These are phyloP conservation scores for Chalaropsis thielavioides DNA, from an alignment of 2,329 filamentous ascomycete species.

Conservation along the genomic window DNA sequence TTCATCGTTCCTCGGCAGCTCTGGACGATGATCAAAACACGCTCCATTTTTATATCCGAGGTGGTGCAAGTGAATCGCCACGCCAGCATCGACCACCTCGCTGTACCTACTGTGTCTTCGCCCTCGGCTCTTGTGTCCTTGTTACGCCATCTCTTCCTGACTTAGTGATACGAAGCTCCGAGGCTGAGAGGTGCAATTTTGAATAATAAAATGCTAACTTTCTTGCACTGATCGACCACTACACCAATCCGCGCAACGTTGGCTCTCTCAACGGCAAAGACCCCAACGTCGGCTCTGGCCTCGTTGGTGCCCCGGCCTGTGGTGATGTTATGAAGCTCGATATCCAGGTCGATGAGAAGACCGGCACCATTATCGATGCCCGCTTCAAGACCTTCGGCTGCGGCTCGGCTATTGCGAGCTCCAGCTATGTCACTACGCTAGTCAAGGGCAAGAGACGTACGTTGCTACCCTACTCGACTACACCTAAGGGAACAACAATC, in stretches of 20 bases:
- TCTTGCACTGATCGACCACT: constrained; percentile 32
- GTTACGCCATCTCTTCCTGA: neutral
- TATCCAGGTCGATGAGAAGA: constrained; percentile 77
- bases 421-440: constrained; percentile 89
- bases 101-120: neutral
- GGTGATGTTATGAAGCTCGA: constrained; percentile 74
- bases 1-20: neutral
- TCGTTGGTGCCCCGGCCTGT: constrained; percentile 78
- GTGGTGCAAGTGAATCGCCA: neutral
- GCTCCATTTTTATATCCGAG: neutral
- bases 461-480: neutral
- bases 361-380: constrained; percentile 80
- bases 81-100: neutral
- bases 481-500: neutral
- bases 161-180: neutral
- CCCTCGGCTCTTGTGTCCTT: neutral
- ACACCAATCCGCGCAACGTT: constrained; percentile 40
- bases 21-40: neutral
- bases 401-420: constrained; percentile 85
- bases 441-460: constrained; percentile 70
- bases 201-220: constrained; percentile 23
- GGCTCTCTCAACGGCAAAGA: constrained; percentile 57
- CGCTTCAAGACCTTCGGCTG: constrained; percentile 98
- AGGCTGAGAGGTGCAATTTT: neutral
- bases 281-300: constrained; percentile 71